Conservation (phyloP, 257 asterid species). For the Salvia hispanica region DNA sequence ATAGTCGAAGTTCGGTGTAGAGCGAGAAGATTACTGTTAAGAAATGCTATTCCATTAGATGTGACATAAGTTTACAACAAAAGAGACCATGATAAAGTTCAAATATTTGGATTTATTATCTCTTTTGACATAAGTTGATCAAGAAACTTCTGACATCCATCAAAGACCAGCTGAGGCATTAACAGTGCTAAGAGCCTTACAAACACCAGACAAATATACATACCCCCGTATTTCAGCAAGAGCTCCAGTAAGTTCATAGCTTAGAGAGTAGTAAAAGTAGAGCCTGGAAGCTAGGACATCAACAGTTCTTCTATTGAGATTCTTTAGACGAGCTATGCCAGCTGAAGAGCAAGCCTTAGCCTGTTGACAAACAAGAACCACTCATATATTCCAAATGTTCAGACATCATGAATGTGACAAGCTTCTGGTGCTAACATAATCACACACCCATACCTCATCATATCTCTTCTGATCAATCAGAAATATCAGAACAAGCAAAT, state of each 20-base stretch:
- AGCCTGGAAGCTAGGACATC: conserved; percentile 79
- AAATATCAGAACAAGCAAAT: conserved; percentile 63
- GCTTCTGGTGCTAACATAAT: neutral
- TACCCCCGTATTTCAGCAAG: conserved; percentile 85
- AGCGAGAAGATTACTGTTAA: conserved; percentile 75
- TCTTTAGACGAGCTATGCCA: conserved; percentile 65
- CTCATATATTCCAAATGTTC: conserved; percentile 14
- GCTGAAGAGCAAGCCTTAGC: conserved; percentile 82
- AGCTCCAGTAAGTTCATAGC: conserved; percentile 77
- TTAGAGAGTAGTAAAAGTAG: conserved; percentile 68
- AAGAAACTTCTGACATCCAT: conserved; percentile 13
- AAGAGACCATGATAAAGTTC: neutral
- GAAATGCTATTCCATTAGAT: conserved; percentile 36
- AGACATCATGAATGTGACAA: conserved; percentile 14
- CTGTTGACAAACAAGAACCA: conserved; percentile 40
- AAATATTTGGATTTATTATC: neutral
- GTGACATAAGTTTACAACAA: conserved; percentile 7
- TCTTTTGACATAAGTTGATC: neutral
- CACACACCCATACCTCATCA: conserved; percentile 51
- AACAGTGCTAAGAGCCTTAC: conserved; percentile 7
- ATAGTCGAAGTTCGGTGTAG: conserved; percentile 90
- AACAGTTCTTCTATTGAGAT: conserved; percentile 62
- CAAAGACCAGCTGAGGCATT: conserved; percentile 11
- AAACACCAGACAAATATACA: conserved; percentile 25
- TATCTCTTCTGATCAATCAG: conserved; percentile 69